A percentile compares a stretch with the other conserved stretches of the same genome.
phyloP scores from a whole-genome alignment of 768 basidiomycete genomes.

The Dictyophora rubrovolvata region DNA sequence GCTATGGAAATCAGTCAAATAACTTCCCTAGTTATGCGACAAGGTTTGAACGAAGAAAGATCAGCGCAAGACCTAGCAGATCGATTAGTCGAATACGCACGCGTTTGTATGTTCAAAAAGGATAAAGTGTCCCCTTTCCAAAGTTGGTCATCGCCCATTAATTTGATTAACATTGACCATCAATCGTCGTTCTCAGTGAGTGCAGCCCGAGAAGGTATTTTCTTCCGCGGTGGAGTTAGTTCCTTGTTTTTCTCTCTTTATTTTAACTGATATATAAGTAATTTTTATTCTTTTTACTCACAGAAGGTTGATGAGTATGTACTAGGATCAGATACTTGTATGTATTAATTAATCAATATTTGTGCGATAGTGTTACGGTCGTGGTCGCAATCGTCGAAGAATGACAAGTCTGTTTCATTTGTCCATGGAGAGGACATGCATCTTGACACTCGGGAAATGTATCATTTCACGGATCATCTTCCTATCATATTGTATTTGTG shows the following conservation, averaged over 20 bases:
- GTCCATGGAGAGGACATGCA: neutral
- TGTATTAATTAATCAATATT: neutral
- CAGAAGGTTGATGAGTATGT: constrained; percentile 79
- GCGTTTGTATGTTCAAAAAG: constrained; percentile 57
- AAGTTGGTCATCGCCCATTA: constrained; percentile 30
- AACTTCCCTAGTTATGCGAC: constrained; percentile 53
- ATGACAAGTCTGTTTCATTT: neutral
- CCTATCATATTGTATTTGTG: too few species aligned
- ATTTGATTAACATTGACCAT: neutral
- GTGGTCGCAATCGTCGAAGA: constrained; percentile 7
- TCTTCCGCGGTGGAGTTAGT: constrained; percentile 67
- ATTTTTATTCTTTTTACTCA: neutral
- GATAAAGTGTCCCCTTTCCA: constrained; percentile 65
- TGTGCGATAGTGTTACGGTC: neutral
- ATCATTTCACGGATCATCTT: too few species aligned
- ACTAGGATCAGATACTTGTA: neutral
- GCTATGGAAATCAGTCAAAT: constrained; percentile 60
- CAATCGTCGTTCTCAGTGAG: constrained; percentile 31
- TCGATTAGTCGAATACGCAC: constrained; percentile 59
- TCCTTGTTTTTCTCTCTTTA: neutral
- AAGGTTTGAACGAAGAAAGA: constrained; percentile 43
- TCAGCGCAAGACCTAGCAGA: constrained; percentile 67
- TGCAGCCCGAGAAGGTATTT: constrained; percentile 54
- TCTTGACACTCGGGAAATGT: neutral
- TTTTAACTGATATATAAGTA: neutral